phyloP scores from a whole-genome alignment of 2,329 filamentous ascomycete genomes.

The Neonectria magnoliae region DNA sequence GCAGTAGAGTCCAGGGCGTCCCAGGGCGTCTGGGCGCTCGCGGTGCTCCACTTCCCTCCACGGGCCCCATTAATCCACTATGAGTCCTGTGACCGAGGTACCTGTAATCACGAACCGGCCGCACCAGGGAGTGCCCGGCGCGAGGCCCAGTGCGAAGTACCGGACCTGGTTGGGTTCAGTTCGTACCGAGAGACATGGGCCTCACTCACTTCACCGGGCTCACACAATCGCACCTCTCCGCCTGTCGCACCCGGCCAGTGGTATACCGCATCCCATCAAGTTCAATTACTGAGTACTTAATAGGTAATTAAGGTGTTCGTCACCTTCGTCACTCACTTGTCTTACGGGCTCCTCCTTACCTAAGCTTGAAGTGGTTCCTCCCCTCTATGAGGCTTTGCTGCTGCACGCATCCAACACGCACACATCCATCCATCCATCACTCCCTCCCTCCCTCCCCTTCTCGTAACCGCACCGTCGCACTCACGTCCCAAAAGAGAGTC shows the following conservation, averaged over 20 bases:
- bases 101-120: constrained; percentile 7
- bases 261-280: constrained; percentile 1
- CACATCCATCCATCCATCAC: not conserved
- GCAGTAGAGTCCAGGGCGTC: constrained; percentile 28
- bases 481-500: not conserved
- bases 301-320: no score
- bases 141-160: not conserved
- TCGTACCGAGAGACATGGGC: constrained; percentile 20
- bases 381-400: not conserved
- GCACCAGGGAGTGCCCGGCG: constrained; percentile 2
- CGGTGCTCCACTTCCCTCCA: constrained; percentile 22
- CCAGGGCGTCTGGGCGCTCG: constrained; percentile 32
- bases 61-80: constrained; percentile 3
- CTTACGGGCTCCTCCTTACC: no score
- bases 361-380: not conserved
- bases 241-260: constrained; percentile 1
- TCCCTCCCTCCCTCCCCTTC: not conserved
- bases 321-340: no score
- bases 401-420: not conserved
- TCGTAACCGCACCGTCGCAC: not conserved
- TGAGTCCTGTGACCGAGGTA: constrained; percentile 11
- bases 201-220: not conserved
- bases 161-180: not conserved
- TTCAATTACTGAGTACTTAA: not conserved
- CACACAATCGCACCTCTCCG: not conserved